A percentile compares a stretch with the other conserved stretches of the same genome.
These are phyloP conservation scores for Paralagenidium karlingii DNA, from an alignment of 352 stramenopile species.

Conservation along the genomic window DNA sequence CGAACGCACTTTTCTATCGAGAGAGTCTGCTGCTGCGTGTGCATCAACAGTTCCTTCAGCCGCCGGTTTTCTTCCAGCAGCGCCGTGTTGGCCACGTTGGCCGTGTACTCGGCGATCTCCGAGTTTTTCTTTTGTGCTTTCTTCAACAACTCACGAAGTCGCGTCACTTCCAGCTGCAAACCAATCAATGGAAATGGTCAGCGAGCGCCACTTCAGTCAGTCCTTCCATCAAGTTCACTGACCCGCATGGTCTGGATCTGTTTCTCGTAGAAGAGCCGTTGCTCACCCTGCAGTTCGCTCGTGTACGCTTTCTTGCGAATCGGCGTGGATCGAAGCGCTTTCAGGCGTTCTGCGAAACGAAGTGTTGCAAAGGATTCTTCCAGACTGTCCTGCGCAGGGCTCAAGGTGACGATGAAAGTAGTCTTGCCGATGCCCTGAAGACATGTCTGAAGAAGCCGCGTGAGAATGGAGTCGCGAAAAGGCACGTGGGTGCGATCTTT, in stretches of 20 bases:
- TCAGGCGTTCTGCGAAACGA: constrained; percentile 53
- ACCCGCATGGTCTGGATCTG: constrained; percentile 62
- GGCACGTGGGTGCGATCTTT: constrained; percentile 35
- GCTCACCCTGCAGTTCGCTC: constrained; percentile 34
- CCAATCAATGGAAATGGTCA: background rate
- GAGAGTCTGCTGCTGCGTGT: constrained; percentile 33
- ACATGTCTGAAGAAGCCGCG: constrained; percentile 48
- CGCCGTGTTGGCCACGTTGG: constrained; percentile 19
- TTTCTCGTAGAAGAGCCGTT: constrained; percentile 48
- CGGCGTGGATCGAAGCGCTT: constrained; percentile 37
- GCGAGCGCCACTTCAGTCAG: too few species aligned
- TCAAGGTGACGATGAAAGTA: constrained; percentile 57
- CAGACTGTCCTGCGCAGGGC: constrained; percentile 28
- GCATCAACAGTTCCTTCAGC: constrained; percentile 39
- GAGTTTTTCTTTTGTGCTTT: constrained; percentile 22
- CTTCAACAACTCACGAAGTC: constrained; percentile 30
- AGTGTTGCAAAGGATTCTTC: constrained; percentile 62
- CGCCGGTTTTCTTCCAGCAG: constrained; percentile 49
- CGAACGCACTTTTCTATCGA: constrained; percentile 21
- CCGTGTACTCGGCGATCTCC: constrained; percentile 9
- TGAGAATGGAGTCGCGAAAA: constrained; percentile 60
- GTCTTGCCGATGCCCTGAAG: constrained; percentile 35
- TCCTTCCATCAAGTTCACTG: constrained; percentile 2
- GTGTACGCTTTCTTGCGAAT: constrained; percentile 32
- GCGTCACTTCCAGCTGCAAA: constrained; percentile 34